Base-by-base conservation (phyloP, 2,329 filamentous ascomycete species). In the Cercospora sp. region DNA sequence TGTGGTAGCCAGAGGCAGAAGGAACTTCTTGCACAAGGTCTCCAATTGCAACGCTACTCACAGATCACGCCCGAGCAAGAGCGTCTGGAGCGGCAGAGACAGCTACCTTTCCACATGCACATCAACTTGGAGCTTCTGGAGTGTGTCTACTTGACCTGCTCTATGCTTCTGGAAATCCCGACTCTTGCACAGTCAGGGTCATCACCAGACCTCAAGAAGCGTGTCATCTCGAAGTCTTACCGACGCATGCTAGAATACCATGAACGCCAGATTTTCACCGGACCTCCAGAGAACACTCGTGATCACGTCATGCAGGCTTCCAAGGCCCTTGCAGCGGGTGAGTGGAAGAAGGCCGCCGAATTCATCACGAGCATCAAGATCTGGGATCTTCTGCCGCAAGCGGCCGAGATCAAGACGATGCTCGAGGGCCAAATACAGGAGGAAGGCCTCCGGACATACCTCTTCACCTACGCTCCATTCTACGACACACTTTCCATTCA, bases 91-190 rank as follows among this genome's bases (percentile, higher is more conserved):
- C 92, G 95, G 80, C 94, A 98, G 84, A 90, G 95, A 76, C 95
- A 99, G 84, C 88, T 99, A 74, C 95, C 95, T 43, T 99, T 99
- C 90, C 95, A 99, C 85, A 97, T 99, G 93, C 95, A 99, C 87
- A 99, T 99, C 86, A 99, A 99, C 86, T 88, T 99, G 63, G 95
- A 99, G 82, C 88, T 99, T 65, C 88, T 99, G 45, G 95, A 99
- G 85, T 98, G 95, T 78, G 94, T 98, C 70, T 99, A 99, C 84
- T 88, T 99, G 68, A 98, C 95, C 61, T 98, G 94, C 85, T 97
- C 93, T 83, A 99, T 99, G 95, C 91, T 99, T 73, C 88, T 99
- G 66, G 95, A 99, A 84, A 98, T 99, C 71, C 95, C 95, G 69
- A 90, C 98, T 58, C 90, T 99, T 74, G 96, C 95, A 60, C 95